Conservation (phyloP, 1,139 yeast genomes). For the Suhomyces coccinellae region DNA sequence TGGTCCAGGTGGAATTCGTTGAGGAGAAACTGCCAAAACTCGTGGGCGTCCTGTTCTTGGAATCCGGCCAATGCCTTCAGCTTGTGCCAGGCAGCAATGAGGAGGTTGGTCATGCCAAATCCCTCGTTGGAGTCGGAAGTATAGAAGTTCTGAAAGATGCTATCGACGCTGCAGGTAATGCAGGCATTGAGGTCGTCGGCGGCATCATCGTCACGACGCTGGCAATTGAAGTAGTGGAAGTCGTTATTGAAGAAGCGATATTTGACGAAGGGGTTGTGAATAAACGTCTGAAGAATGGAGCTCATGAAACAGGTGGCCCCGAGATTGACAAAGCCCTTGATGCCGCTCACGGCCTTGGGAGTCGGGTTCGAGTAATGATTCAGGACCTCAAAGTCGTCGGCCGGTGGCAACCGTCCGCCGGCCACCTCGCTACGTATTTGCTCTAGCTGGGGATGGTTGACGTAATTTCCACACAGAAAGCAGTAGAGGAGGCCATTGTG, state of each 20-base stretch:
- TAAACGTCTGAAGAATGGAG: conserved; percentile 77
- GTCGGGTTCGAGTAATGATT: conserved; percentile 47
- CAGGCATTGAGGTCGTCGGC: conserved; percentile 53
- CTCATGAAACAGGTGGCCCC: conserved; percentile 98
- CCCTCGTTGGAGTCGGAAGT: conserved; percentile 58
- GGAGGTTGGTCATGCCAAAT: conserved; percentile 69
- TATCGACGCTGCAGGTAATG: conserved; percentile 81
- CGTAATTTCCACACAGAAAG: conserved; percentile 72
- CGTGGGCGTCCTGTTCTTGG: conserved; percentile 97
- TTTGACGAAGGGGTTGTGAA: conserved; percentile 86
- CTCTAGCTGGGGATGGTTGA: conserved; percentile 61
- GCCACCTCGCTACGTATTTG: conserved; percentile 42
- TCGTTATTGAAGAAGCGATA: conserved; percentile 75
- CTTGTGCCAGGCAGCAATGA: conserved; percentile 81
- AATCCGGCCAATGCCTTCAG: conserved; percentile 87
- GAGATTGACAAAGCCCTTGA: conserved; percentile 86
- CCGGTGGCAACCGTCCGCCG: not conserved
- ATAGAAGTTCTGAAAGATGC: conserved; percentile 67
- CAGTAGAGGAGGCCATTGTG: conserved; percentile 66
- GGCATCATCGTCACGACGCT: conserved; percentile 26
- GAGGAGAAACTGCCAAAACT: conserved; percentile 86
- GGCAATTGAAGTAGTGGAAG: conserved; percentile 45
- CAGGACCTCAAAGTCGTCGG: conserved; percentile 4
- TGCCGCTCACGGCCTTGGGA: conserved; percentile 65
- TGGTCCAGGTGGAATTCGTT: conserved; percentile 75